A percentile compares a stretch with the other conserved stretches of the same genome.
phyloP scores from a whole-genome alignment of 257 asterid genomes.

The Orobanche coerulescens region DNA sequence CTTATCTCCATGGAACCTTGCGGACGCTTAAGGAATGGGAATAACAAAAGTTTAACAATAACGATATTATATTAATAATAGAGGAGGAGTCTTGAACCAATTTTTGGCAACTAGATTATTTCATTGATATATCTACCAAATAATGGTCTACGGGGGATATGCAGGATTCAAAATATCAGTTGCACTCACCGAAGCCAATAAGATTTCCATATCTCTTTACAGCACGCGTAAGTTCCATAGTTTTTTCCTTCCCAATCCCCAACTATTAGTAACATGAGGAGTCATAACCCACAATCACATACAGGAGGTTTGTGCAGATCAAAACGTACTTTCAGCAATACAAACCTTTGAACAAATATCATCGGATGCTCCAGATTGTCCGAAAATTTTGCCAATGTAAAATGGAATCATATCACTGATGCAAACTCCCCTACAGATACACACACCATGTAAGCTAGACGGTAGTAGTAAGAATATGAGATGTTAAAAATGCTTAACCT shows the following conservation, averaged over 20 bases:
- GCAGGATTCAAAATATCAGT: neutral
- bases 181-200: conserved; percentile 75
- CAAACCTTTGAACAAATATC: conserved; percentile 74
- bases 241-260: conserved; percentile 74
- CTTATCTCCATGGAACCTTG: neutral
- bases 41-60: neutral
- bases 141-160: neutral
- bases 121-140: neutral
- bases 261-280: conserved; percentile 35
- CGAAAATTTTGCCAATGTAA: conserved; percentile 69
- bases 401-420: conserved; percentile 93
- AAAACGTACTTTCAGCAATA: conserved; percentile 10
- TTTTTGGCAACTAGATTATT: neutral
- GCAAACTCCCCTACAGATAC: conserved; percentile 70
- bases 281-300: conserved; percentile 14
- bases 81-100: neutral
- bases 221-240: conserved; percentile 38
- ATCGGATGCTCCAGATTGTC: conserved; percentile 56
- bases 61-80: no score
- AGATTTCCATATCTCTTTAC: conserved; percentile 77
- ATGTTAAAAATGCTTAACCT: conserved; percentile 5
- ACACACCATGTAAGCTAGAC: neutral
- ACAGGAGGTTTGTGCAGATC: conserved; percentile 8
- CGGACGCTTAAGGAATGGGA: neutral
- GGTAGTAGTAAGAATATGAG: neutral